Evolutionary conservation across 2,329 filamentous ascomycete genomes (phyloP).

Genomic region (Ophiostoma piceae): DNA sequence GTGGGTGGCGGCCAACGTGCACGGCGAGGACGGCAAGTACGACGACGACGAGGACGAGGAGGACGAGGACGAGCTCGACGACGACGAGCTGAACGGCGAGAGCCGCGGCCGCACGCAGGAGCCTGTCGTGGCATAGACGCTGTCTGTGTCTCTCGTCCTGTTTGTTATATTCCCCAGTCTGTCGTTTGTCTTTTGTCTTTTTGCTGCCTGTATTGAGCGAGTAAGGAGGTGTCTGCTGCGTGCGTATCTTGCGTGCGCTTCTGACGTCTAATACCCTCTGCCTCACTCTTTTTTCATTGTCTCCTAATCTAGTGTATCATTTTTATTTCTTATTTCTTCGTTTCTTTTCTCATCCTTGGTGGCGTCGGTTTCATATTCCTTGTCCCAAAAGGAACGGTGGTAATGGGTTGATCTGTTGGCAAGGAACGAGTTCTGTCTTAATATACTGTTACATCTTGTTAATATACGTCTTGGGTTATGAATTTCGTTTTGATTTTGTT

Average conservation of each 20-base stretch:
- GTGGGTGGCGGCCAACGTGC: constrained; percentile 71
- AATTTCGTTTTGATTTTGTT: background rate
- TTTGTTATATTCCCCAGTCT: background rate
- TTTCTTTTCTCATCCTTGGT: background rate
- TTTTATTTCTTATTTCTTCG: background rate
- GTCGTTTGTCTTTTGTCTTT: constrained; percentile 6
- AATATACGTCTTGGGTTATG: background rate
- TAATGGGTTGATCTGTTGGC: background rate
- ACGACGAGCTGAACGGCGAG: constrained; percentile 53
- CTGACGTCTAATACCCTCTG: background rate
- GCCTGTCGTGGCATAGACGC: constrained; percentile 41
- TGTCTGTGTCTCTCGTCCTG: background rate
- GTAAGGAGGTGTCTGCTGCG: background rate
- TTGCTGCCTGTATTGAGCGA: background rate
- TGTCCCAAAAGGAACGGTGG: background rate
- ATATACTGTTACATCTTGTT: background rate
- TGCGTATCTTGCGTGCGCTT: background rate
- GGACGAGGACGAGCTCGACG: constrained; percentile 34
- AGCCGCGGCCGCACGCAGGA: constrained; percentile 52
- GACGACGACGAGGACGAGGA: constrained; percentile 43
- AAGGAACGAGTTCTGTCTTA: constrained; percentile 1
- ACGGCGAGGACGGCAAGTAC: constrained; percentile 63
- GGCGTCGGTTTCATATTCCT: background rate
- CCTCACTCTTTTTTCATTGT: background rate
- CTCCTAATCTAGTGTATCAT: background rate